Evolutionary conservation across 2,329 filamentous ascomycete genomes (phyloP), one percentile per base, ranked within the genome.

Genomic region (Sarocladium kiliense): DNA sequence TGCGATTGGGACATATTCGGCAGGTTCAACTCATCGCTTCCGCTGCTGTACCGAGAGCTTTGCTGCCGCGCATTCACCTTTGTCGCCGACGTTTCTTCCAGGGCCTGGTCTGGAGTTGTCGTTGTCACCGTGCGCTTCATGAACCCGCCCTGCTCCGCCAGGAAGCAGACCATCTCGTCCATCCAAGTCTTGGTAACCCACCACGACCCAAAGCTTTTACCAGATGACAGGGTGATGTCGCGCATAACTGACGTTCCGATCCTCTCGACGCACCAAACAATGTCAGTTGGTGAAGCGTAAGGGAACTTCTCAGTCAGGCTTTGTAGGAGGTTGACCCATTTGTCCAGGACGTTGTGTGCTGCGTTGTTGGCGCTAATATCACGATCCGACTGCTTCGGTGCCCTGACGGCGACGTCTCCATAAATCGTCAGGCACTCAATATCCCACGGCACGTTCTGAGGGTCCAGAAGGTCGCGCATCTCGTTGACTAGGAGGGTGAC

Each of bases 101-200:
- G 58, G 19, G 57, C 59, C 3, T 64, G 61, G 7, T 65, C 63
- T 12, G 64, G 59, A 7, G 65, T 63, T 21, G 51, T 55, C 11
- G 69, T 69, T 3, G 70, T 71, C 7, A 71, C 71, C 60, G 74
- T 81, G 57, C 79, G 79, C 60, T 79, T 78, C 75, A 97, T 85
- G 66, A 97, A 97, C 0, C 93, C 93, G 53, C 92, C 93, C 63
- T 92, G 86, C 64, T 95, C 91, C 0, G 90, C 91, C 61, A 96
- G 77, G 80, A 95, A 97, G 56, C 88, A 80, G 51, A 91, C 84
- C 89, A 96, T 95, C 73, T 97, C 93, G 65, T 97, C 92, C 54
- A 97, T 82, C 79, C 93, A 97, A 56, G 93, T 92, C 68, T 97
- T 96, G 3, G 91, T 91, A 56, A 97, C 89, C 89, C 89, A 94